Conservation (phyloP, 2,329 filamentous ascomycete genomes). For the Cladosporium sphaerospermum region DNA sequence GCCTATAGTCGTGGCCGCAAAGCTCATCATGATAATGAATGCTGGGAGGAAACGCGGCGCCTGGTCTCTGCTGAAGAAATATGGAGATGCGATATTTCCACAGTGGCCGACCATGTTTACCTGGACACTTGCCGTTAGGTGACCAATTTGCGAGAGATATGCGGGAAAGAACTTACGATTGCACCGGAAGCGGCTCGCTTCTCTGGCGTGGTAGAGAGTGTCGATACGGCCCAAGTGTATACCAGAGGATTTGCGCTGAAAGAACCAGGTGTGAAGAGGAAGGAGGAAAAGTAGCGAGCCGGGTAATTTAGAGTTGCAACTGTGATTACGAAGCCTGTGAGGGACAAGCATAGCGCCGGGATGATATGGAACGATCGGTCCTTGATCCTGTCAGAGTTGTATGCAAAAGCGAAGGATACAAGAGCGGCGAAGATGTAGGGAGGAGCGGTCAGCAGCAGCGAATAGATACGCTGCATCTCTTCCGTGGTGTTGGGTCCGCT, state of each 20-base stretch:
- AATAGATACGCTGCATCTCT: not conserved
- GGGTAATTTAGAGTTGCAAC: not conserved
- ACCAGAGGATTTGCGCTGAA: slow-evolving; percentile 33
- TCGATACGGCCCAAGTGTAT: slow-evolving; percentile 32
- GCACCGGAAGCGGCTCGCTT: slow-evolving; percentile 33
- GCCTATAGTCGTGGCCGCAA: not conserved
- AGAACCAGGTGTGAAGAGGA: slow-evolving; percentile 29
- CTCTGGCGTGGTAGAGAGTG: slow-evolving; percentile 33
- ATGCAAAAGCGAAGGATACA: not conserved
- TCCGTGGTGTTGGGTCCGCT: not conserved
- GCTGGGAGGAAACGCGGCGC: slow-evolving; percentile 8
- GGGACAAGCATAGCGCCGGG: not conserved
- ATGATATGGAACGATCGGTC: slow-evolving; percentile 2
- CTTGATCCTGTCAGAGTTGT: slow-evolving; percentile 6
- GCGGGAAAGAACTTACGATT: slow-evolving; percentile 30
- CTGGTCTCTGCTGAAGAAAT: slow-evolving; percentile 29
- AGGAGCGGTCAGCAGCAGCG: slow-evolving; percentile 45
- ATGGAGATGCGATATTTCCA: slow-evolving; percentile 36
- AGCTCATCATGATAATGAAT: slow-evolving; percentile 13
- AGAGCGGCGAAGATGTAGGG: slow-evolving; percentile 51
- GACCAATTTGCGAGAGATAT: not conserved
- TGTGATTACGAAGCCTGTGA: slow-evolving; percentile 3
- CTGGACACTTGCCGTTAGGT: not conserved
- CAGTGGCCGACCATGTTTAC: slow-evolving; percentile 35
- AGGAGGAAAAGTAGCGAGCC: slow-evolving; percentile 26